Conservation (phyloP, 495 filamentous ascomycete genomes). For the Trichoderma erinaceum region DNA sequence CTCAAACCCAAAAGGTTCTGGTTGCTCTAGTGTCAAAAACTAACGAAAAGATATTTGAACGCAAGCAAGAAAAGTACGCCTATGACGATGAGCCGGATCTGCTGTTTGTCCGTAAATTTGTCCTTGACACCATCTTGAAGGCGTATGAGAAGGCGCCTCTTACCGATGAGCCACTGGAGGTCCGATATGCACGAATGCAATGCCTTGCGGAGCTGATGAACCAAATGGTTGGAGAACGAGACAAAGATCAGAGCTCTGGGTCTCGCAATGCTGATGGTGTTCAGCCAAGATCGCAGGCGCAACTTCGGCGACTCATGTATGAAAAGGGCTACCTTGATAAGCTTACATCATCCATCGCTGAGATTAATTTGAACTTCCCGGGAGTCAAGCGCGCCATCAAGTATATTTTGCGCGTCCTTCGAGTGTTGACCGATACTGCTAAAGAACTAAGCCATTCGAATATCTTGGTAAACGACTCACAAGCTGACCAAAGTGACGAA, state of each 20-base stretch:
- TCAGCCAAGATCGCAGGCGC: constrained; percentile 50
- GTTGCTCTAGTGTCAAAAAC: constrained; percentile 85
- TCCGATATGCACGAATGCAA: constrained; percentile 80
- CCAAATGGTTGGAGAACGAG: constrained; percentile 77
- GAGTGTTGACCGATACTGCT: constrained; percentile 80
- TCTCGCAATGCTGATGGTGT: constrained; percentile 32
- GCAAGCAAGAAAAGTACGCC: constrained; percentile 46
- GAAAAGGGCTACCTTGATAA: constrained; percentile 91
- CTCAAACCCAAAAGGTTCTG: constrained; percentile 76
- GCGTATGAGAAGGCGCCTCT: constrained; percentile 84
- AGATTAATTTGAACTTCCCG: constrained; percentile 93
- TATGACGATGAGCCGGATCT: constrained; percentile 80
- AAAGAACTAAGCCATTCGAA: constrained; percentile 76
- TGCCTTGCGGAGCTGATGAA: constrained; percentile 86
- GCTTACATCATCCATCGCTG: constrained; percentile 85
- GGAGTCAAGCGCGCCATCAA: constrained; percentile 90
- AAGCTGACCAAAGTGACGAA: constrained; percentile 70
- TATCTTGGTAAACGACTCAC: constrained; percentile 52
- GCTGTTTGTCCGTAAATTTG: constrained; percentile 86
- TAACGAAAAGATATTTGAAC: constrained; percentile 59
- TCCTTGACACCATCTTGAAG: constrained; percentile 84
- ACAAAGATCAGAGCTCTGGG: constrained; percentile 45
- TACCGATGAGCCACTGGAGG: constrained; percentile 74
- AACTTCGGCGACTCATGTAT: constrained; percentile 91
- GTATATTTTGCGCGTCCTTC: constrained; percentile 85